phyloP scores from a whole-genome alignment of 106 monocot species.

The Dendrobium catenatum region DNA sequence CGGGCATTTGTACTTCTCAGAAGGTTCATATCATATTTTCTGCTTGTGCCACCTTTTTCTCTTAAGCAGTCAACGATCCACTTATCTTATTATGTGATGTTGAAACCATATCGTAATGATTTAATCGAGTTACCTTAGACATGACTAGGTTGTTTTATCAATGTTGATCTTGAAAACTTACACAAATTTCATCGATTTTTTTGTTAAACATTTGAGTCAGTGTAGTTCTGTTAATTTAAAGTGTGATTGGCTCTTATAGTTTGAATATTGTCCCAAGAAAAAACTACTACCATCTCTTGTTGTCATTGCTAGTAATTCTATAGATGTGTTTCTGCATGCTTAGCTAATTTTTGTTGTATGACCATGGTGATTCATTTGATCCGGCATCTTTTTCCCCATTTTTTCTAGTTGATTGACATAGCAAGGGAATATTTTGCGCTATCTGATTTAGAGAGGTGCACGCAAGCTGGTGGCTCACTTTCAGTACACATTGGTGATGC shows the following conservation, averaged over 20 bases:
- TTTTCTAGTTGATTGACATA: slow-evolving; percentile 63
- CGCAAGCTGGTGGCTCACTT: slow-evolving; percentile 62
- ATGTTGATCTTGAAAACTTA: neutral
- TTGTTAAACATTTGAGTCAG: neutral
- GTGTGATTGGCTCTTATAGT: no score
- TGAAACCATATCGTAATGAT: neutral
- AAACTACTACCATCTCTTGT: no score
- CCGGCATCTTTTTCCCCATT: neutral
- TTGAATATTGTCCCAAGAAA: no score
- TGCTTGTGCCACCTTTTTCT: no score
- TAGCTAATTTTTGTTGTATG: neutral
- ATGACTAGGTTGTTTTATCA: neutral
- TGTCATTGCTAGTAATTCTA: neutral
- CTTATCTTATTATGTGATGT: neutral
- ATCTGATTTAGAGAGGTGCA: slow-evolving; percentile 50
- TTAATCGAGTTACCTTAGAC: neutral
- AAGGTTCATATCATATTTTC: no score
- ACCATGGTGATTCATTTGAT: neutral
- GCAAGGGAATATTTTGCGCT: slow-evolving; percentile 79
- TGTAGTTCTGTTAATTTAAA: neutral
- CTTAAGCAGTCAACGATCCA: neutral
- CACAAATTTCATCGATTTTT: neutral
- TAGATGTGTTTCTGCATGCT: neutral
- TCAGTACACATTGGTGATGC: slow-evolving; percentile 78
- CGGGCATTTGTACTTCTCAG: no score